Percentiles rank a stretch among this genome's conserved stretches.
phyloP scores from a whole-genome alignment of 1,139 yeast genomes.

The Scheffersomyces lignicola region DNA sequence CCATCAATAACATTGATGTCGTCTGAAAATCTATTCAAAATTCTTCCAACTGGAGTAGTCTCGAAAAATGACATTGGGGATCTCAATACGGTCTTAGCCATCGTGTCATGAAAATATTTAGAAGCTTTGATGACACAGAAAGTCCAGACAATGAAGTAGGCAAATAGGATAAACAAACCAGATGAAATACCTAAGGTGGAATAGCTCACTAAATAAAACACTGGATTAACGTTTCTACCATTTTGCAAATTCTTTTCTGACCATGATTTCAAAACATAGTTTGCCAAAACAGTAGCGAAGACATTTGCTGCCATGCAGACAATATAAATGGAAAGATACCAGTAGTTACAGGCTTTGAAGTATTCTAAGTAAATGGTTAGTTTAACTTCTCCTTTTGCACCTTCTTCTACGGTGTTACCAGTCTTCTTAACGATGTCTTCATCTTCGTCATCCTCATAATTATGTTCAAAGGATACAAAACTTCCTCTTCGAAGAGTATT shows the following conservation, averaged over 20 bases:
- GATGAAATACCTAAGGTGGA: slow-evolving; percentile 27
- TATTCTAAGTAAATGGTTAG: slow-evolving; percentile 33
- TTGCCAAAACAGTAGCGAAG: slow-evolving; percentile 25
- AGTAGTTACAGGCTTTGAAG: slow-evolving; percentile 35
- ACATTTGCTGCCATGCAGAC: slow-evolving; percentile 21
- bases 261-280: slow-evolving; percentile 38
- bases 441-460: slow-evolving; percentile 17
- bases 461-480: slow-evolving; percentile 22
- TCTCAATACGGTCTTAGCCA: slow-evolving; percentile 34
- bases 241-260: slow-evolving; percentile 31
- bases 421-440: slow-evolving; percentile 20
- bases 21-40: slow-evolving; percentile 38
- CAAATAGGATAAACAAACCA: slow-evolving; percentile 26
- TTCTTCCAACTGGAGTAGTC: slow-evolving; percentile 41
- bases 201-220: slow-evolving; percentile 26
- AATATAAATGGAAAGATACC: slow-evolving; percentile 26
- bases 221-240: slow-evolving; percentile 22
- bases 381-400: slow-evolving; percentile 33
- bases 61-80: slow-evolving; percentile 45
- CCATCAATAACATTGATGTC: slow-evolving; percentile 34
- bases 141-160: slow-evolving; percentile 33
- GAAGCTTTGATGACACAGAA: slow-evolving; percentile 34
- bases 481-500: slow-evolving; percentile 16
- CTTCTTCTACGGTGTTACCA: slow-evolving; percentile 29
- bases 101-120: slow-evolving; percentile 33